A percentile compares a stretch with the other conserved stretches of the same genome.
Evolutionary conservation across 306 rosid species (phyloP).

Genomic region (Cicer bijugum): DNA sequence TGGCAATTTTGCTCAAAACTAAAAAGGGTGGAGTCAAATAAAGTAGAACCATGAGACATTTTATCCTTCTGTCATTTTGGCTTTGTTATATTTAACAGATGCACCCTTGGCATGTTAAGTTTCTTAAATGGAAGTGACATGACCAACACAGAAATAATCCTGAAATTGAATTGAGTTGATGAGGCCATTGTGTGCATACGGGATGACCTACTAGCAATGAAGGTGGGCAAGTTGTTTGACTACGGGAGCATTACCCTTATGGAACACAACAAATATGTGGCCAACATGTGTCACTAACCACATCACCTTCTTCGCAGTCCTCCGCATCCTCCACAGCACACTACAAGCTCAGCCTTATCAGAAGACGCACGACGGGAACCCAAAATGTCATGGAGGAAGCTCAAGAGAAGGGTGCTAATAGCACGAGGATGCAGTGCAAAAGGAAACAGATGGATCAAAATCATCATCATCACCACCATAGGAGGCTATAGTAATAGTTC

Average conservation of each 20-base stretch:
- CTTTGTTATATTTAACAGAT: not conserved
- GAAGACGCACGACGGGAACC: not conserved
- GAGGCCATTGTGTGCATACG: not conserved
- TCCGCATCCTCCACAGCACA: not conserved
- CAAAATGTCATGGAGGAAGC: not conserved
- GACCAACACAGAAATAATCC: not conserved
- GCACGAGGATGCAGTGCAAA: not conserved
- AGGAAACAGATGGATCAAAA: not conserved
- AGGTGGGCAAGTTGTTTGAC: no score
- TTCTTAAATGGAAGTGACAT: not conserved
- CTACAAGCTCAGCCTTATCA: not conserved
- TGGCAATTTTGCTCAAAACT: not conserved
- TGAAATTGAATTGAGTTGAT: not conserved
- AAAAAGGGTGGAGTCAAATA: constrained; percentile 1
- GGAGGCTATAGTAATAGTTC: not conserved
- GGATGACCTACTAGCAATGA: not conserved
- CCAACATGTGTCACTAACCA: no score
- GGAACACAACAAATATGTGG: no score
- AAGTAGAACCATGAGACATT: not conserved
- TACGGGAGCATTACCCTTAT: no score
- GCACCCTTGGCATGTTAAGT: not conserved
- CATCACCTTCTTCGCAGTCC: not conserved
- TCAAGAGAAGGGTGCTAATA: not conserved
- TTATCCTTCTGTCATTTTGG: constrained; percentile 8
- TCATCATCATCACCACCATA: not conserved